A percentile compares a stretch with the other conserved stretches of the same genome.
Conservation (phyloP, 2,329 filamentous ascomycete genomes). For the Fusarium praegraminearum region DNA sequence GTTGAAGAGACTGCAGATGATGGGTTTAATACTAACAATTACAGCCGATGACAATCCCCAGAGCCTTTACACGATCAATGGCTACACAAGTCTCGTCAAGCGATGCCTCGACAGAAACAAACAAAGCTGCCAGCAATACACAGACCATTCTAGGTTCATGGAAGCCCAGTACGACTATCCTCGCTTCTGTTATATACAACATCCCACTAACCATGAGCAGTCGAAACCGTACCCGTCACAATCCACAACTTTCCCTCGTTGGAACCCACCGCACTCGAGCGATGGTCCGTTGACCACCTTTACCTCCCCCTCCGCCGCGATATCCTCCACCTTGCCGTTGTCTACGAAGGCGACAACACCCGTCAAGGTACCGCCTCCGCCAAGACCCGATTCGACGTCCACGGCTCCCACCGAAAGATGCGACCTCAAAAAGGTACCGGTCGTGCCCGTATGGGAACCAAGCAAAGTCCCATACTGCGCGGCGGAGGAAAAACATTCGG, state of each 20-base stretch:
- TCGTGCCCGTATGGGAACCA: conserved; percentile 80
- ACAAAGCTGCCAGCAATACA: conserved; percentile 34
- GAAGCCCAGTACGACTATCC: conserved; percentile 58
- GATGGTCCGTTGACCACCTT: conserved; percentile 86
- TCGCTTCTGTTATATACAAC: background rate
- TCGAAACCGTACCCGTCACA: conserved; percentile 79
- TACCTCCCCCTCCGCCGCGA: conserved; percentile 89
- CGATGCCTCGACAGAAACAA: conserved; percentile 51
- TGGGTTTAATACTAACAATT: conserved; percentile 19
- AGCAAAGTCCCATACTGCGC: conserved; percentile 82
- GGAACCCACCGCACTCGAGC: conserved; percentile 82
- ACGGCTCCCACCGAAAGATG: conserved; percentile 85
- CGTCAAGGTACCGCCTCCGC: conserved; percentile 87
- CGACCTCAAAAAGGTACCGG: conserved; percentile 89
- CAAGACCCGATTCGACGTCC: conserved; percentile 86
- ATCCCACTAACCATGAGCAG: conserved; percentile 51
- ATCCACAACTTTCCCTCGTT: conserved; percentile 91
- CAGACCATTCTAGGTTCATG: conserved; percentile 56
- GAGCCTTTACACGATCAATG: conserved; percentile 65
- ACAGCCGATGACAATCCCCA: conserved; percentile 53
- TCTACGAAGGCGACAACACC: conserved; percentile 91
- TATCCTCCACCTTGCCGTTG: conserved; percentile 89
- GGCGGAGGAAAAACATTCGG: conserved; percentile 92
- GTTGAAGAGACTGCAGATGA: conserved; percentile 35
- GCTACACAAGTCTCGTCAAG: conserved; percentile 63